These are phyloP conservation scores for Edaphochlamys debaryana DNA, from an alignment of 139 green algal genomes.

Conservation along the genomic window DNA sequence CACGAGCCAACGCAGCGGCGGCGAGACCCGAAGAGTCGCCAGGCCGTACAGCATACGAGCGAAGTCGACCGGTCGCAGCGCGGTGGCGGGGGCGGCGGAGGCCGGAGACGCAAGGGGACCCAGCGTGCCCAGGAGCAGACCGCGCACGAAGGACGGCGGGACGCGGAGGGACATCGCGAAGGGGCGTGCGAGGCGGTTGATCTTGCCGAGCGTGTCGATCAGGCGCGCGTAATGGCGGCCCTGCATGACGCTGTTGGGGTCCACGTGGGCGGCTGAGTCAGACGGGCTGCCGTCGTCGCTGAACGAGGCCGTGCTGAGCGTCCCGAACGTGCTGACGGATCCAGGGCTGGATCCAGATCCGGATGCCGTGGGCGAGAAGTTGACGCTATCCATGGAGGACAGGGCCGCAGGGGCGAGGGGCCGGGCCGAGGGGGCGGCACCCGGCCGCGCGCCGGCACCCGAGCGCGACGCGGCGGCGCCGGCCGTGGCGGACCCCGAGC, in stretches of 20 bases:
- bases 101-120: neutral
- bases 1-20: neutral
- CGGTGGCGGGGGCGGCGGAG: neutral
- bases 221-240: neutral
- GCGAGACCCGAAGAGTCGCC: neutral
- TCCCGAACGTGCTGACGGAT: too few species aligned
- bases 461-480: too few species aligned
- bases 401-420: too few species aligned
- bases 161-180: slow-evolving; percentile 2
- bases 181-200: slow-evolving; percentile 5
- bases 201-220: neutral
- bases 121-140: slow-evolving; percentile 7
- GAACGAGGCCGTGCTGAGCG: too few species aligned
- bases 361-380: too few species aligned
- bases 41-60: slow-evolving; percentile 23
- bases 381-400: too few species aligned
- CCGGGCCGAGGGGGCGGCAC: too few species aligned
- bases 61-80: neutral
- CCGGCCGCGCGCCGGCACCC: too few species aligned
- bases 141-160: neutral
- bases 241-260: neutral
- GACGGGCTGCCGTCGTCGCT: too few species aligned
- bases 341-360: too few species aligned
- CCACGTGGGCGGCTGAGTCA: too few species aligned
- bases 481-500: too few species aligned